phyloP scores from a whole-genome alignment of 139 green algal genomes.

The Chlorella sp. region DNA sequence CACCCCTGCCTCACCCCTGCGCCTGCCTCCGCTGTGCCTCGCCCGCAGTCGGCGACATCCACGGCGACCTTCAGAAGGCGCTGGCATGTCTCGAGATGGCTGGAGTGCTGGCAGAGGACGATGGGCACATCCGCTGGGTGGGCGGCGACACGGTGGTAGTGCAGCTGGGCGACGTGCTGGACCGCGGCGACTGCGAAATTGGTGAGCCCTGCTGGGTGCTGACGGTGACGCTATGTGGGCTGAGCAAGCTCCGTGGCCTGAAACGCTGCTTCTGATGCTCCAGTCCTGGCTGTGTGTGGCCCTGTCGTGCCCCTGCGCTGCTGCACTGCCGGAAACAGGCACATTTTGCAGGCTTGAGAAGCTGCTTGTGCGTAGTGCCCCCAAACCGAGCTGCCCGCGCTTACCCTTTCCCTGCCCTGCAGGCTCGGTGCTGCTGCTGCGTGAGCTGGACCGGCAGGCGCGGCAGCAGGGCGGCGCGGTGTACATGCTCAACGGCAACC shows the following conservation, averaged over 20 bases:
- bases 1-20: neutral
- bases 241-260: too few relatives aligned
- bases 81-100: slow-evolving; percentile 77
- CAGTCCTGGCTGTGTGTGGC: too few relatives aligned
- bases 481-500: slow-evolving; percentile 96
- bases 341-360: too few relatives aligned
- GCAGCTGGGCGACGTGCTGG: slow-evolving; percentile 93
- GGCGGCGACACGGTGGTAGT: slow-evolving; percentile 89
- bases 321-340: too few relatives aligned
- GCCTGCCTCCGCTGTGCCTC: neutral
- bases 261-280: too few relatives aligned
- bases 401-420: slow-evolving; percentile 21
- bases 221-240: neutral
- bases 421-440: slow-evolving; percentile 86
- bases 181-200: slow-evolving; percentile 91
- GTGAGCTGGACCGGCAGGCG: slow-evolving; percentile 84
- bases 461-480: slow-evolving; percentile 81
- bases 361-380: neutral
- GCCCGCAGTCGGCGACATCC: slow-evolving; percentile 88
- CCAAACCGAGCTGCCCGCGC: neutral
- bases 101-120: slow-evolving; percentile 67
- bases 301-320: too few relatives aligned
- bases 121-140: slow-evolving; percentile 66
- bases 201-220: slow-evolving; percentile 51
- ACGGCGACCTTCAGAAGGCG: slow-evolving; percentile 90